These are phyloP conservation scores for Periconia sp. DNA, from an alignment of 2,329 filamentous ascomycete genomes.

Conservation along the genomic window DNA sequence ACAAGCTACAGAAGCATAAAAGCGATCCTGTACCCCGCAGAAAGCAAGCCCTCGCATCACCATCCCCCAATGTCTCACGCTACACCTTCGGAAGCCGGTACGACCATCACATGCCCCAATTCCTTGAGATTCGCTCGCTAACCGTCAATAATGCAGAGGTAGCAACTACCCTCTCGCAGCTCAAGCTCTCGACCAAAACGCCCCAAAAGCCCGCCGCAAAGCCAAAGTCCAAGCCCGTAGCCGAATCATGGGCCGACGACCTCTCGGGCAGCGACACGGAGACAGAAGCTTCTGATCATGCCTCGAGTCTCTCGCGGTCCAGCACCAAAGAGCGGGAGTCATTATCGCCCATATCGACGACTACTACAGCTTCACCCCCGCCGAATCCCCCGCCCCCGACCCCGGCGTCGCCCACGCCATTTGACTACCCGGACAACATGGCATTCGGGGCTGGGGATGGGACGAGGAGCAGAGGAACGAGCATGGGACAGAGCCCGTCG, in stretches of 20 bases:
- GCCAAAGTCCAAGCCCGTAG: constrained; percentile 52
- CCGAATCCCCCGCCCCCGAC: constrained; percentile 41
- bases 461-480: constrained; percentile 5
- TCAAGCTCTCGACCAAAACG: constrained; percentile 41
- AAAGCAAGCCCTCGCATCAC: constrained; percentile 1
- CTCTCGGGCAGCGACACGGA: constrained; percentile 48
- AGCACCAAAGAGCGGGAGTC: constrained; percentile 13
- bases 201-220: constrained; percentile 39
- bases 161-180: constrained; percentile 42
- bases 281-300: constrained; percentile 35
- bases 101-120: constrained; percentile 3
- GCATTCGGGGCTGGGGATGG: not conserved
- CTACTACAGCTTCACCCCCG: constrained; percentile 5
- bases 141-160: constrained; percentile 36
- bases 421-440: constrained; percentile 38
- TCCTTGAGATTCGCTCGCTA: constrained; percentile 5
- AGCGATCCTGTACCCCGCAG: constrained; percentile 12
- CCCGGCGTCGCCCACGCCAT: constrained; percentile 41
- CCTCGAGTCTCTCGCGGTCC: constrained; percentile 41
- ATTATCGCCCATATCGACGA: constrained; percentile 26
- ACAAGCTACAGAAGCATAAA: no score
- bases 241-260: constrained; percentile 82
- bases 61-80: constrained; percentile 21
- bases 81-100: constrained; percentile 35
- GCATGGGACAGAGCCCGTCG: constrained; percentile 17